Conservation (phyloP, 352 stramenopile genomes). For the Phytophthora pluvialis region DNA sequence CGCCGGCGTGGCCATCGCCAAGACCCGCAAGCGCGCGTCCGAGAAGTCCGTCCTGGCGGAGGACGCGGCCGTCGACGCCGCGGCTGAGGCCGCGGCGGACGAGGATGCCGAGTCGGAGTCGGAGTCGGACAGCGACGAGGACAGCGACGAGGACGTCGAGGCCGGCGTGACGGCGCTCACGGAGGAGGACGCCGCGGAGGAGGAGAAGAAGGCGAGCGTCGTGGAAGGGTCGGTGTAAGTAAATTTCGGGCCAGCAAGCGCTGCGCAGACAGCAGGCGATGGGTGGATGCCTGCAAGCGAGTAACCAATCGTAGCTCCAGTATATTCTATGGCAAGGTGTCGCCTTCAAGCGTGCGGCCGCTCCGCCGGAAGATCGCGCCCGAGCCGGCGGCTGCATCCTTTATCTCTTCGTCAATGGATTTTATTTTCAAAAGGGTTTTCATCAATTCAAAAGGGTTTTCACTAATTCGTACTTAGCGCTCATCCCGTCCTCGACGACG, state of each 20-base stretch:
- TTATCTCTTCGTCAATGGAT: slow-evolving; percentile 22
- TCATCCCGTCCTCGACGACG: slow-evolving; percentile 17
- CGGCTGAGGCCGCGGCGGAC: slow-evolving; percentile 45
- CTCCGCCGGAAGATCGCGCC: slow-evolving; percentile 17
- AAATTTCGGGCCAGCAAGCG: slow-evolving; percentile 8
- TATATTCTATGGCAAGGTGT: slow-evolving; percentile 37
- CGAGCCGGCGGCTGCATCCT: not conserved
- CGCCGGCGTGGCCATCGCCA: slow-evolving; percentile 50
- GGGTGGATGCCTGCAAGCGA: slow-evolving; percentile 31
- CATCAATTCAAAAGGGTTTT: not conserved
- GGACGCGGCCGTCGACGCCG: slow-evolving; percentile 39
- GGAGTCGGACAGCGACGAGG: slow-evolving; percentile 52
- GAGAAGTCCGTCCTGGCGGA: slow-evolving; percentile 51
- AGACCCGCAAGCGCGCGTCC: slow-evolving; percentile 50
- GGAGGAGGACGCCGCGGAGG: slow-evolving; percentile 33
- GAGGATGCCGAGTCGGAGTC: slow-evolving; percentile 45
- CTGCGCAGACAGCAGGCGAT: slow-evolving; percentile 9
- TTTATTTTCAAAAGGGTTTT: slow-evolving; percentile 18
- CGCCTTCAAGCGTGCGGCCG: slow-evolving; percentile 1
- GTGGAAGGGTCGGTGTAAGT: slow-evolving; percentile 72
- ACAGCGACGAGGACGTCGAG: slow-evolving; percentile 49
- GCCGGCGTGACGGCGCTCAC: slow-evolving; percentile 36
- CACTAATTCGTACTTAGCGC: slow-evolving; percentile 1
- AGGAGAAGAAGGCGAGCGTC: slow-evolving; percentile 55
- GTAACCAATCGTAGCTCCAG: slow-evolving; percentile 22